Percentiles rank a stretch among this genome's conserved stretches.
phyloP scores from a whole-genome alignment of 495 filamentous ascomycete genomes.

The Xylaria acuta region DNA sequence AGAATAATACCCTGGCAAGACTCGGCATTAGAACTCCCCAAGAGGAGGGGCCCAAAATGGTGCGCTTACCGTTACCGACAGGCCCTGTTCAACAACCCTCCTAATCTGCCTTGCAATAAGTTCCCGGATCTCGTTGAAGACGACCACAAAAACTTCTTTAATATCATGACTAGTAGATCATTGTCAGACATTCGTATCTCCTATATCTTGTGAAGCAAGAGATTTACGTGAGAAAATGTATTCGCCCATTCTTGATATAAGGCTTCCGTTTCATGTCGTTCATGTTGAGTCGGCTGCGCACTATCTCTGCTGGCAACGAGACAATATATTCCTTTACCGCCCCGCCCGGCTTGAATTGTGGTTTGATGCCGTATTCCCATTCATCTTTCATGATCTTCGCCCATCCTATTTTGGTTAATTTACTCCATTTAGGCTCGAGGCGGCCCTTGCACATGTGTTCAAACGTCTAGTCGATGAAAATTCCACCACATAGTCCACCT shows the following conservation, averaged over 20 bases:
- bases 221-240: slow-evolving; percentile 24
- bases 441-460: slow-evolving; percentile 31
- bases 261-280: slow-evolving; percentile 27
- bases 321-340: slow-evolving; percentile 24
- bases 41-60: background rate
- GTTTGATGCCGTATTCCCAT: slow-evolving; percentile 38
- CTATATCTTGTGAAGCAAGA: background rate
- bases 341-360: slow-evolving; percentile 27
- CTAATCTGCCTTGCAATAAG: slow-evolving; percentile 25
- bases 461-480: slow-evolving; percentile 37
- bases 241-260: slow-evolving; percentile 25
- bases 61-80: slow-evolving; percentile 15
- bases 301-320: slow-evolving; percentile 27
- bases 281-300: background rate
- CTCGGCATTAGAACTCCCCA: background rate
- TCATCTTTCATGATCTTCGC: slow-evolving; percentile 33
- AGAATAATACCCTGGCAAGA: slow-evolving; percentile 32
- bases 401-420: slow-evolving; percentile 24
- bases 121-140: slow-evolving; percentile 14
- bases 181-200: background rate
- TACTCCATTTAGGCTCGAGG: slow-evolving; percentile 25
- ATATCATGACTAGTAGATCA: slow-evolving; percentile 11
- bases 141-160: slow-evolving; percentile 8
- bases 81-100: background rate
- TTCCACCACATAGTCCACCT: slow-evolving; percentile 34